Evolutionary conservation across 805 yeast genomes (phyloP).

Genomic region (Metschnikowia kunwiensis): DNA sequence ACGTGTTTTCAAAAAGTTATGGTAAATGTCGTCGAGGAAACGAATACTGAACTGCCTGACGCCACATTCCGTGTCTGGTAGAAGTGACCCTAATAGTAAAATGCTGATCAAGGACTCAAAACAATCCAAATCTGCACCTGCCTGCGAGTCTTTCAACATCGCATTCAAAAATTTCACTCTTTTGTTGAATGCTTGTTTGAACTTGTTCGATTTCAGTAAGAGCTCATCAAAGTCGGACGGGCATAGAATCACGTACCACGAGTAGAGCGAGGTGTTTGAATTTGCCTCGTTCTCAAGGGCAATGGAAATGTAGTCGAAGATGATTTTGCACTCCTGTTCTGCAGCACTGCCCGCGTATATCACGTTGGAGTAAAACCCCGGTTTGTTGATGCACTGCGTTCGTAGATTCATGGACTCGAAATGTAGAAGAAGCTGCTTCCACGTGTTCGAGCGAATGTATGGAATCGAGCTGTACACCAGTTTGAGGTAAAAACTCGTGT

Average conservation of each 20-base stretch:
- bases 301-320: slow-evolving; percentile 32
- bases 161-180: slow-evolving; percentile 30
- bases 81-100: slow-evolving; percentile 35
- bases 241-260: slow-evolving; percentile 35
- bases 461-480: slow-evolving; percentile 25
- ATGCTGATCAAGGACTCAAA: slow-evolving; percentile 36
- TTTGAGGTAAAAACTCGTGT: slow-evolving; percentile 23
- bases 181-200: slow-evolving; percentile 35
- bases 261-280: slow-evolving; percentile 20
- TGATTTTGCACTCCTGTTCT: slow-evolving; percentile 23
- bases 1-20: slow-evolving; percentile 19
- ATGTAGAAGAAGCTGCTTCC: slow-evolving; percentile 36
- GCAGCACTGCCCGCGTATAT: slow-evolving; percentile 22
- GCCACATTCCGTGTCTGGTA: slow-evolving; percentile 18
- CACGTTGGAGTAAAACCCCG: slow-evolving; percentile 31
- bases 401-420: slow-evolving; percentile 31
- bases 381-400: slow-evolving; percentile 36
- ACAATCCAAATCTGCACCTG: slow-evolving; percentile 28
- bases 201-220: slow-evolving; percentile 27
- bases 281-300: slow-evolving; percentile 31
- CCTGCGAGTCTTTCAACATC: slow-evolving; percentile 29
- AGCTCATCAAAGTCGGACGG: slow-evolving; percentile 35
- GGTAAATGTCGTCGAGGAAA: slow-evolving; percentile 33
- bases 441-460: slow-evolving; percentile 29
- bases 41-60: slow-evolving; percentile 28